Conservation (phyloP, 2,329 filamentous ascomycete genomes). For the Epicoccum nigrum region DNA sequence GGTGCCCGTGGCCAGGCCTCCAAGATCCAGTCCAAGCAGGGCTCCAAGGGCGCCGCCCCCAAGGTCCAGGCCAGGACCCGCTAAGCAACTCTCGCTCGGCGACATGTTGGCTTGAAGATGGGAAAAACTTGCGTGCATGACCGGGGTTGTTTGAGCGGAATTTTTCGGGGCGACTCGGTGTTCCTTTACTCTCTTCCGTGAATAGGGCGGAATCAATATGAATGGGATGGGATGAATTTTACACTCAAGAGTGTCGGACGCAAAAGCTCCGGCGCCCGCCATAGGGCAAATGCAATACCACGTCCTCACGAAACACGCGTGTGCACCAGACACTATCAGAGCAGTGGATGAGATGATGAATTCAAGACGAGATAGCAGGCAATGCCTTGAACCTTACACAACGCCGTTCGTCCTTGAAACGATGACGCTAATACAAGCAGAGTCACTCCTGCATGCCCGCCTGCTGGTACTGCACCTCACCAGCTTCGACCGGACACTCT, state of each 20-base stretch:
- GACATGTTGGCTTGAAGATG: conserved; percentile 13
- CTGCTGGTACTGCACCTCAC: too few relatives aligned
- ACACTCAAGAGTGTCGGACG: conserved; percentile 33
- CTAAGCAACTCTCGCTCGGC: conserved; percentile 59
- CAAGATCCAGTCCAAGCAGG: conserved; percentile 95
- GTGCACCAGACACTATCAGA: neutral
- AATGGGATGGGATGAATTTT: conserved; percentile 41
- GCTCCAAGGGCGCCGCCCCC: conserved; percentile 83
- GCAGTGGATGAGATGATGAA: neutral
- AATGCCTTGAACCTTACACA: neutral
- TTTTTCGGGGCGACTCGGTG: conserved; percentile 40
- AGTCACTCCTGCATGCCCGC: too few relatives aligned
- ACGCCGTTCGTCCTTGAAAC: too few relatives aligned
- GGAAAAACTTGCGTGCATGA: conserved; percentile 29
- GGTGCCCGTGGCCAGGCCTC: conserved; percentile 77
- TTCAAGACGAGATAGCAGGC: neutral
- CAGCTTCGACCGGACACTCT: too few relatives aligned
- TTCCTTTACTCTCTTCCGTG: conserved; percentile 37
- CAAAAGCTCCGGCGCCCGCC: conserved; percentile 36
- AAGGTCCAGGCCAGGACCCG: conserved; percentile 89
- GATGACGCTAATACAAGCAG: too few relatives aligned
- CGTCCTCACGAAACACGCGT: conserved; percentile 37
- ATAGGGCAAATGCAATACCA: conserved; percentile 47
- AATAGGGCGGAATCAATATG: conserved; percentile 33
- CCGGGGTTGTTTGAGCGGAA: conserved; percentile 34